Evolutionary conservation across 1,284 basidiomycete species (phyloP), one percentile per base, ranked within the genome.

Genomic region (Entoloma clypeatum): DNA sequence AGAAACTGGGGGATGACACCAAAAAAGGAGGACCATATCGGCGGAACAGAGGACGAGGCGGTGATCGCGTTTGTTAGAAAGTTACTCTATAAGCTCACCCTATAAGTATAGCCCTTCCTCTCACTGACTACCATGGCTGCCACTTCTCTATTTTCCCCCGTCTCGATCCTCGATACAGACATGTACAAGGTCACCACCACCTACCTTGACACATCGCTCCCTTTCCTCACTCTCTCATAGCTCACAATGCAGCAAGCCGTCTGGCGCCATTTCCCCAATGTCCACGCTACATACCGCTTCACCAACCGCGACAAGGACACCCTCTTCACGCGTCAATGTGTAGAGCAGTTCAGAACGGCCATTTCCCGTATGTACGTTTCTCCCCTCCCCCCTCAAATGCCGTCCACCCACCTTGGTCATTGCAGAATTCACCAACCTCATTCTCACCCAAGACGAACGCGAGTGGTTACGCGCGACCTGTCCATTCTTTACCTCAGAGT

Each of bases 211-310:
- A 11, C 21, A 27, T 37, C 36, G 46, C 35, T 34, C 41, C 25
- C 32, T 13, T 38, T 23, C 13, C 37, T 36, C 13, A 16, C 26
- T 40, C 38, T 5, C 23, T 17, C 23, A 16, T 57, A 96, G 91
- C 72, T 98, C 38, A 93, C 94, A 0, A 99, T 98, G 95, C 95
- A 98, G 67, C 90, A 96, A 64, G 93, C 92, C 0, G 83, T 98
- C 8, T 59, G 86, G 42, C 73, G 78, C n/a, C 80, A 87, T 54
- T 96, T 92, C 55, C 86, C 86, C 2, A 63, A 79, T 39, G 74
- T 79, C 0, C 56, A 73, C 11, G 82, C 81, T 7, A 77, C 77
- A 1, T 92, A 94, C 65, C 76, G 74, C 32, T 98, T 98, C 65
- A 94, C 86, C 2, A 92, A 97, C 61, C 82, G 95, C 36, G 79